These are phyloP conservation scores for Sporothrix sp. DNA, from an alignment of 2,329 filamentous ascomycete species.

Conservation along the genomic window DNA sequence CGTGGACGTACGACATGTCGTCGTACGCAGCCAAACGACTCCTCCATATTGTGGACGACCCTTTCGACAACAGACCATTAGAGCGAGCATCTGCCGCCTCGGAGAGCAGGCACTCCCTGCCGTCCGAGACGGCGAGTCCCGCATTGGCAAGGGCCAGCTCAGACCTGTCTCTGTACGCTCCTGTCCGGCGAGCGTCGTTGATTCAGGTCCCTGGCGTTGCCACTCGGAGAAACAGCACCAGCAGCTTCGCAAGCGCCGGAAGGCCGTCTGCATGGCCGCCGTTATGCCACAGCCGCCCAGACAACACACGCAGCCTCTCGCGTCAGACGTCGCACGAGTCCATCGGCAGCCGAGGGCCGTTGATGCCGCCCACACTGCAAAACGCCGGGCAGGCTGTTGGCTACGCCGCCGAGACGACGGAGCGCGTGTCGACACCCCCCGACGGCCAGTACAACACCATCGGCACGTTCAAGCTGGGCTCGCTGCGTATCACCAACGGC, in stretches of 20 bases:
- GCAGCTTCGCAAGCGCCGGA: conserved; percentile 12
- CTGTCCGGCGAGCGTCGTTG: conserved; percentile 38
- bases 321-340: conserved; percentile 32
- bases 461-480: conserved; percentile 53
- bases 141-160: conserved; percentile 34
- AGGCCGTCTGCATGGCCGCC: conserved; percentile 23
- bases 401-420: conserved; percentile 19
- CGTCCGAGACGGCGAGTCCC: conserved; percentile 25
- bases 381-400: conserved; percentile 8
- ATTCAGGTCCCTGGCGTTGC: conserved; percentile 41
- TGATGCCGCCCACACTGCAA: conserved; percentile 25
- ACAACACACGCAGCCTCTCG: conserved; percentile 30
- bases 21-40: conserved; percentile 38
- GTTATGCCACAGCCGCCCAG: conserved; percentile 30
- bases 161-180: conserved; percentile 38
- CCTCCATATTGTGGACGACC: conserved; percentile 29
- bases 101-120: conserved; percentile 26
- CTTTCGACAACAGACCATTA: conserved; percentile 24
- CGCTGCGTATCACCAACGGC: conserved; percentile 53
- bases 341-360: conserved; percentile 25
- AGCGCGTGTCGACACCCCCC: conserved; percentile 38
- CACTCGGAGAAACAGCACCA: conserved; percentile 29
- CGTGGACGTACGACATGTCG: conserved; percentile 34
- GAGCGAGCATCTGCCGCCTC: conserved; percentile 27
- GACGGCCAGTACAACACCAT: conserved; percentile 50